Evolutionary conservation across 371 early-diverging fungal genomes (phyloP).

Genomic region (Mortierella sp.): DNA sequence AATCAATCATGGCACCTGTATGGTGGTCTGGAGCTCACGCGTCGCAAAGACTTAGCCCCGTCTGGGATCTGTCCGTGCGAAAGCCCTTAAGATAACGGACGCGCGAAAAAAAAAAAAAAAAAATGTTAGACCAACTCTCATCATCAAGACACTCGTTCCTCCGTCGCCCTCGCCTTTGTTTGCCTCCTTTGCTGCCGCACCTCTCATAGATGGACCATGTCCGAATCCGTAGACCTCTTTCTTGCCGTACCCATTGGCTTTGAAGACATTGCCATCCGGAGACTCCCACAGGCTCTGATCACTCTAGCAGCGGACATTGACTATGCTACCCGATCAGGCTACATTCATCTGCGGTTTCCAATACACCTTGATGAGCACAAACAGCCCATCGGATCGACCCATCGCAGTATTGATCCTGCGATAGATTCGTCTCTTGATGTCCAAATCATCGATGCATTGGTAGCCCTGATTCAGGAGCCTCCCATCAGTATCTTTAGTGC

Average conservation of each 20-base stretch:
- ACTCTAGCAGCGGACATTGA: slow-evolving; percentile 19
- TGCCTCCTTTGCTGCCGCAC: not conserved
- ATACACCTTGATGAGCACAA: not conserved
- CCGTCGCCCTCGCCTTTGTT: not conserved
- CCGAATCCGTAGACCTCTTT: slow-evolving; percentile 12
- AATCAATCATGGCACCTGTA: too few relatives aligned
- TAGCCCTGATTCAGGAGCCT: slow-evolving; percentile 27
- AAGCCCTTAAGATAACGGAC: too few relatives aligned
- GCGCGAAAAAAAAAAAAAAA: too few relatives aligned
- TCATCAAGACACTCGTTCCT: not conserved
- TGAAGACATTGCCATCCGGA: slow-evolving; percentile 29
- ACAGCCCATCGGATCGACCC: too few relatives aligned
- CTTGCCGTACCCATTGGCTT: slow-evolving; percentile 39
- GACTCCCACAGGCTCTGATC: slow-evolving; percentile 13
- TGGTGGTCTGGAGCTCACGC: too few relatives aligned
- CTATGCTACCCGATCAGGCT: slow-evolving; percentile 33
- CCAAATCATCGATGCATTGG: too few relatives aligned
- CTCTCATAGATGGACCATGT: too few relatives aligned
- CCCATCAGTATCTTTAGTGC: slow-evolving; percentile 36
- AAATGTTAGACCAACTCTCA: too few relatives aligned
- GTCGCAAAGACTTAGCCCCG: too few relatives aligned
- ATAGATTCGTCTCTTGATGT: not conserved
- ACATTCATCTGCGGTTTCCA: slow-evolving; percentile 6
- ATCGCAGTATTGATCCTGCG: too few relatives aligned
- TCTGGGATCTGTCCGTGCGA: too few relatives aligned